Base-by-base conservation (phyloP, 2,329 filamentous ascomycete genomes). In the Xylaria sp. region DNA sequence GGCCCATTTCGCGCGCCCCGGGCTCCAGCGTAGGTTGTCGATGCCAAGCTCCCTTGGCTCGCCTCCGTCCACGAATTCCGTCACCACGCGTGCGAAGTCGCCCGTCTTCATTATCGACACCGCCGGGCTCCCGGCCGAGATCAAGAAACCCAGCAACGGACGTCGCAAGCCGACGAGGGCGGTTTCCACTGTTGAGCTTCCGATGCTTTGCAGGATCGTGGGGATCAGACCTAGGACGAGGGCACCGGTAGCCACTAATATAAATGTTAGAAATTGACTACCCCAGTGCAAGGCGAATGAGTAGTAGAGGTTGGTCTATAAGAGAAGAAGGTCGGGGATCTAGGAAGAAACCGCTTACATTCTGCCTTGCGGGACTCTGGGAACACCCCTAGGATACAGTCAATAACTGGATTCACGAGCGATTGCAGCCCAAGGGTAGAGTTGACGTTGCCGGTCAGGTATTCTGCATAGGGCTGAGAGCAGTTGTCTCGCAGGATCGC, bases 161-260 rank as follows among this genome's bases (percentile, higher is more conserved):
- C 69, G 68, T 4, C 69, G 62, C 2, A 74, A 47, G 2, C 63
- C 64, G 4, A 75, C 63, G 12, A 71, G 63, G 55, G 67, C 67
- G 2, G 70, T 74, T 48, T 73, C 71, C n/a, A 58, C 65, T n/a
- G 72, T 68, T 6, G 71, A 65, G 58, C 63, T 69, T 5, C 73
- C 73, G 40, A 75, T 68, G 16, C 48, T 62, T 48, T 69, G 64
- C 12, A 75, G 37, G n/a, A 75, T 71, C 4, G 69, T 71, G 2
- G 73, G 73, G 8, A 74, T 65, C 0, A 75, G 69, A n/a, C 72
- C 72, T 16, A 74, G 66, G 32, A 75, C 40, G 42, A 75, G 72
- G 32, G 66, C 63, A n/a, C 65, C 69, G 25, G 69, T 65, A 21
- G 67, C 71, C 68, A 74, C 67, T 71, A n/a, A 18, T 21, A 37